These are phyloP conservation scores for Paxillus involutus DNA, from an alignment of 768 basidiomycete species.

Conservation along the genomic window DNA sequence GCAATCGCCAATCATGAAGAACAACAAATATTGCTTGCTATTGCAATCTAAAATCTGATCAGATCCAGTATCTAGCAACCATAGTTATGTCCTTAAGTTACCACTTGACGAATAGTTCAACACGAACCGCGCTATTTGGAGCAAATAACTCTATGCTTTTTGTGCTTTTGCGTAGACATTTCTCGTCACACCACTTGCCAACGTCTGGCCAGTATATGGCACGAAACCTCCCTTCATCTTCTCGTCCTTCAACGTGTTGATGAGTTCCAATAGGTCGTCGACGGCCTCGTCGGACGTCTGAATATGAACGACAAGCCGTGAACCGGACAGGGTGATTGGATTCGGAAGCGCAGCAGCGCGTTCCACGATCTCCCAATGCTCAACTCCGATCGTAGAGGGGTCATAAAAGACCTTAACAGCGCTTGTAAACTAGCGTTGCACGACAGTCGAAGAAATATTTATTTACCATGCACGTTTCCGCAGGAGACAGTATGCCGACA, in stretches of 20 bases:
- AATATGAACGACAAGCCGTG: constrained; percentile 86
- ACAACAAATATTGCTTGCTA: no score
- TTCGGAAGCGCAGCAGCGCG: constrained; percentile 60
- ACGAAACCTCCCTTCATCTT: constrained; percentile 55
- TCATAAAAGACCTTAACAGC: constrained; percentile 74
- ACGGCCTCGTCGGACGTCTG: constrained; percentile 79
- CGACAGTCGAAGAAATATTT: background rate
- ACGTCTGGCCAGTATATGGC: background rate
- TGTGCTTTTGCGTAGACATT: constrained; percentile 9
- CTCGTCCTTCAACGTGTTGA: constrained; percentile 65
- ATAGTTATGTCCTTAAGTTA: no score
- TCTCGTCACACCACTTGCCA: background rate
- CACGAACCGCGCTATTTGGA: no score
- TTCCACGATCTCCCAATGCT: constrained; percentile 65
- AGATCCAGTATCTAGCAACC: no score
- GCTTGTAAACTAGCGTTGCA: background rate
- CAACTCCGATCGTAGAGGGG: constrained; percentile 67
- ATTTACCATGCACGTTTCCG: constrained; percentile 90
- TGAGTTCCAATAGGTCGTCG: constrained; percentile 71
- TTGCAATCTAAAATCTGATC: no score
- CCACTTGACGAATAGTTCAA: no score
- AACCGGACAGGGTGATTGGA: constrained; percentile 67
- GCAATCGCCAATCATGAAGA: no score
- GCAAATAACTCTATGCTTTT: no score
- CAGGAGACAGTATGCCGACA: constrained; percentile 64